Percentiles rank a stretch among this genome's conserved stretches.
phyloP scores from a whole-genome alignment of 2,329 filamentous ascomycete species.

The Penicillium paneum region DNA sequence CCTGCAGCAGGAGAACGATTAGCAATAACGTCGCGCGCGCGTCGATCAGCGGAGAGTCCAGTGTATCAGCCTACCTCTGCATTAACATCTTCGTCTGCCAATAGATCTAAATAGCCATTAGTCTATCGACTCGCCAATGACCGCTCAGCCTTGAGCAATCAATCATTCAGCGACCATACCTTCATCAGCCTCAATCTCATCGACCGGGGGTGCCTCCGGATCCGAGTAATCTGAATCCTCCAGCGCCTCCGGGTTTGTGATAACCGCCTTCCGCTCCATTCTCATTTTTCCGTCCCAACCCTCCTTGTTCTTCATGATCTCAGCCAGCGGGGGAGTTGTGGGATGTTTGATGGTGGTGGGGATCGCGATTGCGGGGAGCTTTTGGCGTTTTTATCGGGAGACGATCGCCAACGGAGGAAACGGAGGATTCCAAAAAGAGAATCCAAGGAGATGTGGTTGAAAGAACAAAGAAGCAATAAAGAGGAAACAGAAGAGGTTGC shows the following conservation, averaged over 20 bases:
- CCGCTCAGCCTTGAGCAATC: background rate
- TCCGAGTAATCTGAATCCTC: conserved; percentile 85
- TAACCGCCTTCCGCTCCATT: conserved; percentile 64
- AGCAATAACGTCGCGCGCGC: conserved; percentile 5
- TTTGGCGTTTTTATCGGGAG: conserved; percentile 5
- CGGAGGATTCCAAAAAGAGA: background rate
- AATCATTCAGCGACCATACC: conserved; percentile 46
- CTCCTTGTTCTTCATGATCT: conserved; percentile 41
- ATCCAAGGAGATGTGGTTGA: background rate
- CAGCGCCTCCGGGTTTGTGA: conserved; percentile 76
- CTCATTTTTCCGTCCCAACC: conserved; percentile 49
- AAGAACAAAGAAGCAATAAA: background rate
- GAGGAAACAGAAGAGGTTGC: background rate
- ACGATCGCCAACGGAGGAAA: background rate
- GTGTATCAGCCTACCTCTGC: conserved; percentile 44
- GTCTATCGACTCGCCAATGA: background rate
- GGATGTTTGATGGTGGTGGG: conserved; percentile 14
- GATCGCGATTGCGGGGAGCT: conserved; percentile 26
- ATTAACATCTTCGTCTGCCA: conserved; percentile 57
- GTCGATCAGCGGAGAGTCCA: background rate
- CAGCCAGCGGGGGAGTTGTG: conserved; percentile 6
- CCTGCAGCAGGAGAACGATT: conserved; percentile 45
- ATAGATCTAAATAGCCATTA: conserved; percentile 47
- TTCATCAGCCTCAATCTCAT: conserved; percentile 78
- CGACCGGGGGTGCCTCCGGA: conserved; percentile 62